Conservation (phyloP, 495 filamentous ascomycete species). For the Rusavskia elegans region DNA sequence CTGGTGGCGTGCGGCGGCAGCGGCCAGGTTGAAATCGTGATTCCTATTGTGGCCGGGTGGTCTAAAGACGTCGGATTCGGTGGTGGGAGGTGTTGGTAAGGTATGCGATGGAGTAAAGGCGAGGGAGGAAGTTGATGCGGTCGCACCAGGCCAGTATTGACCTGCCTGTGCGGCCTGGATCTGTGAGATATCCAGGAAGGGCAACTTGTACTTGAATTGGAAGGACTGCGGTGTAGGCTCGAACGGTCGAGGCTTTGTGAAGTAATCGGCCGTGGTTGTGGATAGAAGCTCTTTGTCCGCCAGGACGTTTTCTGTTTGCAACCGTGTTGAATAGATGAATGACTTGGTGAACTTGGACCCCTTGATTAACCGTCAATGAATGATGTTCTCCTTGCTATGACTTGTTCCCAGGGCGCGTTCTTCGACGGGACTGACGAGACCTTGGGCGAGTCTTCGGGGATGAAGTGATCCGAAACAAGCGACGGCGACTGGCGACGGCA, state of each 20-base stretch:
- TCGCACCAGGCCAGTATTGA: conserved; percentile 14
- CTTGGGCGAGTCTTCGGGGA: neutral
- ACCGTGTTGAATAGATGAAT: neutral
- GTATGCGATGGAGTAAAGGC: conserved; percentile 11
- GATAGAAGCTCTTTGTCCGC: neutral
- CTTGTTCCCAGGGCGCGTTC: neutral
- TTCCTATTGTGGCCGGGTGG: conserved; percentile 14
- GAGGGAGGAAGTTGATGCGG: conserved; percentile 12
- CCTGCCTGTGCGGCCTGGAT: conserved; percentile 11
- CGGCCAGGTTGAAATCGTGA: conserved; percentile 23
- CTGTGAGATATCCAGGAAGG: conserved; percentile 16
- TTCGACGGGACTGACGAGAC: neutral
- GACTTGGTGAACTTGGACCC: no score
- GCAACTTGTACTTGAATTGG: conserved; percentile 10
- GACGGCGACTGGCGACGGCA: no score
- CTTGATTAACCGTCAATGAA: no score
- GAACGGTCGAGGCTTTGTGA: neutral
- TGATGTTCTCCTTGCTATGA: no score
- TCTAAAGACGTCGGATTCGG: conserved; percentile 24
- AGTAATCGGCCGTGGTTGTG: conserved; percentile 1
- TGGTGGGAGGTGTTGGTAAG: conserved; percentile 18
- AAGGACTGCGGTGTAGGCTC: conserved; percentile 1
- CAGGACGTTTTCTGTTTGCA: neutral
- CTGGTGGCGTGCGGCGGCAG: conserved; percentile 26
- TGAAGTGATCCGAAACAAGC: no score